phyloP scores from a whole-genome alignment of 2,329 filamentous ascomycete genomes.

The Karstenula rhodostoma region DNA sequence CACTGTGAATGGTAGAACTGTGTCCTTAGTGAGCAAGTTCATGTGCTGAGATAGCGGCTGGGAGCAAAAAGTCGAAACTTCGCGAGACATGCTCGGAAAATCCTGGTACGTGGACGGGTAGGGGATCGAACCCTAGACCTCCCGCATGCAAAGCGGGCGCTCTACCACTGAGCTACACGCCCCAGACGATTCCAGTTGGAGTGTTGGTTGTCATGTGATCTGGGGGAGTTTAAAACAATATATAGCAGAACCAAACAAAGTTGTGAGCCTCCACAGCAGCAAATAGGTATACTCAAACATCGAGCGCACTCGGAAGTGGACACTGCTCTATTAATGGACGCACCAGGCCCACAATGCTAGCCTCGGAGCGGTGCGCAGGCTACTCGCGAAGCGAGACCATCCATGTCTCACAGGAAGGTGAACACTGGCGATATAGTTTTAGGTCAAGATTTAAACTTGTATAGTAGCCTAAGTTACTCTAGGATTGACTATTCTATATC shows the following conservation, averaged over 20 bases:
- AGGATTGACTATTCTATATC: too few relatives aligned
- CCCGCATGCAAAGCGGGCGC: constrained; percentile 14
- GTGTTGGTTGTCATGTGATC: not conserved
- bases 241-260: not conserved
- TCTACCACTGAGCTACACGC: constrained; percentile 14
- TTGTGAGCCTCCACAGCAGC: too few relatives aligned
- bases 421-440: too few relatives aligned
- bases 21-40: too few relatives aligned
- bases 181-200: not conserved
- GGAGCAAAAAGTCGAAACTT: too few relatives aligned
- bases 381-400: not conserved
- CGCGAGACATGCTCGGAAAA: too few relatives aligned
- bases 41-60: too few relatives aligned
- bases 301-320: not conserved
- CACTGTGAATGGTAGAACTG: too few relatives aligned
- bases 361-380: not conserved
- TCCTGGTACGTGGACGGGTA: constrained; percentile 2
- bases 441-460: too few relatives aligned
- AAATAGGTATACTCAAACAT: not conserved
- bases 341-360: not conserved
- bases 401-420: too few relatives aligned
- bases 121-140: constrained; percentile 13
- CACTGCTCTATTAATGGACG: not conserved
- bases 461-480: too few relatives aligned
- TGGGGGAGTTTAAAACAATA: not conserved